Percentiles rank a stretch among this genome's conserved stretches.
phyloP scores from a whole-genome alignment of 352 stramenopile genomes.

The Phytopythium litorale region DNA sequence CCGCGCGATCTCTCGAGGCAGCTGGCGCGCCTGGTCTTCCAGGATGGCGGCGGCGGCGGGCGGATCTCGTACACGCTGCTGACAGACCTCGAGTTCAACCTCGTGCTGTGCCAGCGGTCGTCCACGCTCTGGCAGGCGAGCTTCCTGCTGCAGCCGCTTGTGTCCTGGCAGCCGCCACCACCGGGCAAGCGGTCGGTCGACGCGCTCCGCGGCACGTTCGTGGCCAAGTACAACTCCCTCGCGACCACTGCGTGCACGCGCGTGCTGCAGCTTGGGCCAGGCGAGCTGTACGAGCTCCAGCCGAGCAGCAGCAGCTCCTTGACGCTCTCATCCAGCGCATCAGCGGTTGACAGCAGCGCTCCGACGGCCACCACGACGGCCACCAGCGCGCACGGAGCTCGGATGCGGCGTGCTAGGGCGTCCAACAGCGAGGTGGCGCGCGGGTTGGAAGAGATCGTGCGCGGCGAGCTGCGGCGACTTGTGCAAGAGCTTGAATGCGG shows the following conservation, averaged over 20 bases:
- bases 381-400: neutral
- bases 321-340: neutral
- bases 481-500: conserved; percentile 40
- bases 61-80: conserved; percentile 34
- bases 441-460: conserved; percentile 43
- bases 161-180: conserved; percentile 9
- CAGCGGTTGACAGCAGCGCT: neutral
- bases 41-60: conserved; percentile 34
- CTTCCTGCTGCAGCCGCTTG: conserved; percentile 50
- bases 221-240: conserved; percentile 51
- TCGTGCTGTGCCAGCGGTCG: conserved; percentile 39
- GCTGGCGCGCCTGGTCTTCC: conserved; percentile 20
- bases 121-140: conserved; percentile 36
- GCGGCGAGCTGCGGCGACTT: conserved; percentile 37
- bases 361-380: neutral
- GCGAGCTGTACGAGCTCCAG: conserved; percentile 27
- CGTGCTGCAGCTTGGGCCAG: conserved; percentile 28
- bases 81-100: conserved; percentile 55
- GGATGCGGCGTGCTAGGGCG: neutral
- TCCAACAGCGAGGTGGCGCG: neutral
- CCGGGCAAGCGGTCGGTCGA: conserved; percentile 16
- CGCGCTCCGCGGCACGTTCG: conserved; percentile 35
- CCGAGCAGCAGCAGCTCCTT: neutral
- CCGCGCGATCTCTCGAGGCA: conserved; percentile 10
- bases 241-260: conserved; percentile 34